These are phyloP conservation scores for Adenanthera pavonina DNA, from an alignment of 306 rosid species.

Conservation along the genomic window DNA sequence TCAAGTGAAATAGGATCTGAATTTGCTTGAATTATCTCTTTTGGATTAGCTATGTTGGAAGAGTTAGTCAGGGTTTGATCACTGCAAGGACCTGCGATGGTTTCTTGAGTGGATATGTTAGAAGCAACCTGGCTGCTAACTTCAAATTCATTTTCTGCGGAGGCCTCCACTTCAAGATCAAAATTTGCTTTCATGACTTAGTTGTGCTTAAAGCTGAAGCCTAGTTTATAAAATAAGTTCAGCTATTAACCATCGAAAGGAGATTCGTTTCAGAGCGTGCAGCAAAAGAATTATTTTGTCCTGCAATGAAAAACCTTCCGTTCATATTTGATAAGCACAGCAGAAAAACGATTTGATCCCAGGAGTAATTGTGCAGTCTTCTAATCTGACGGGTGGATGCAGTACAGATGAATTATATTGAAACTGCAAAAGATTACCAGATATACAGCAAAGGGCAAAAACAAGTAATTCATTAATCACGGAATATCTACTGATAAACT, in stretches of 20 bases:
- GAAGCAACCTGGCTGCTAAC: constrained; percentile 88
- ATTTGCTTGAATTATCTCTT: constrained; percentile 34
- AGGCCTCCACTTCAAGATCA: constrained; percentile 79
- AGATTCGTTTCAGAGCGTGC: constrained; percentile 36
- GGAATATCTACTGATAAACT: constrained; percentile 25
- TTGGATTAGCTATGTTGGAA: constrained; percentile 45
- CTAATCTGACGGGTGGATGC: not conserved
- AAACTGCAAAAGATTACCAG: constrained; percentile 3
- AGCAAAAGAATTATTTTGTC: constrained; percentile 24
- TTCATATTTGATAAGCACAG: not conserved
- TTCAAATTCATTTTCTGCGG: constrained; percentile 65
- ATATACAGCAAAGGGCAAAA: not conserved
- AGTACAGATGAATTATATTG: not conserved
- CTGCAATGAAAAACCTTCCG: constrained; percentile 33
- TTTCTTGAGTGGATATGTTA: constrained; percentile 66
- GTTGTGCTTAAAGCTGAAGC: constrained; percentile 7
- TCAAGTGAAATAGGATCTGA: constrained; percentile 61
- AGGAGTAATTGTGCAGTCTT: constrained; percentile 1
- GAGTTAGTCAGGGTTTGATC: constrained; percentile 47
- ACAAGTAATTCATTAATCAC: constrained; percentile 6
- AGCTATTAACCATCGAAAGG: constrained; percentile 31
- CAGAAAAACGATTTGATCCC: not conserved
- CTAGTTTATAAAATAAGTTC: constrained; percentile 32
- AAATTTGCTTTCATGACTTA: constrained; percentile 65
- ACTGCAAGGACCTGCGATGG: constrained; percentile 55